A percentile compares a stretch with the other conserved stretches of the same genome.
These are phyloP conservation scores for Fennellomyces sp. DNA, from an alignment of 371 early-diverging fungal genomes.

Conservation along the genomic window DNA sequence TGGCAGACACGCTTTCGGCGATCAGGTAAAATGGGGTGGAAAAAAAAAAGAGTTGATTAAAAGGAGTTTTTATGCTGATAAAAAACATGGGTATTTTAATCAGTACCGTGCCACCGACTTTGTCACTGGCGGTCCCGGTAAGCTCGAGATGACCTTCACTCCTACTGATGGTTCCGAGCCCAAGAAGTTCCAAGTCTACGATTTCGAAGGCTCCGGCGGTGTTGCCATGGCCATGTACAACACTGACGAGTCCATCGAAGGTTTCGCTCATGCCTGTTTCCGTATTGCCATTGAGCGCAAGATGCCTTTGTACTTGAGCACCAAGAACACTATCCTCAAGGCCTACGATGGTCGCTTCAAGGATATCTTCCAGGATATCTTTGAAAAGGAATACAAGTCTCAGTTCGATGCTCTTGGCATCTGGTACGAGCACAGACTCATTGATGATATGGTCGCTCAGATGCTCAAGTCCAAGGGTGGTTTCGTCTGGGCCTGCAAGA, in stretches of 20 bases:
- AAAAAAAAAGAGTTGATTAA: too few relatives aligned
- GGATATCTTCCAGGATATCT: constrained; percentile 94
- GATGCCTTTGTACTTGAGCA: constrained; percentile 93
- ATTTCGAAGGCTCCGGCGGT: constrained; percentile 81
- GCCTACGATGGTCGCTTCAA: constrained; percentile 98
- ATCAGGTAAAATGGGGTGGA: constrained; percentile 69
- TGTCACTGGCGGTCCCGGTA: constrained; percentile 87
- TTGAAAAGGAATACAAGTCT: constrained; percentile 75
- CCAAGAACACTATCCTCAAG: constrained; percentile 98
- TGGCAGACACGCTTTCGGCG: constrained; percentile 96
- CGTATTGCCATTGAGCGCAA: constrained; percentile 83
- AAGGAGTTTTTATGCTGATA: neutral
- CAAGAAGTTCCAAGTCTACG: constrained; percentile 71
- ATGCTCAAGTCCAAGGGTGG: constrained; percentile 94
- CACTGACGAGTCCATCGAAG: constrained; percentile 87
- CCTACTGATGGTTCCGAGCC: constrained; percentile 78
- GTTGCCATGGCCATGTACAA: constrained; percentile 97
- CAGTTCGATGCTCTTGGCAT: constrained; percentile 78
- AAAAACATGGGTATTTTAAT: neutral
- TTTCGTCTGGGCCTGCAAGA: constrained; percentile 96
- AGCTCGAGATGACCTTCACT: constrained; percentile 86
- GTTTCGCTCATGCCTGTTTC: constrained; percentile 96
- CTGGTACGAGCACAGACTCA: constrained; percentile 97
- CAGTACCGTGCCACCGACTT: constrained; percentile 96
- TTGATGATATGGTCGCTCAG: constrained; percentile 99